Evolutionary conservation across 345 rosid species (phyloP).

Genomic region (Linum tenue): DNA sequence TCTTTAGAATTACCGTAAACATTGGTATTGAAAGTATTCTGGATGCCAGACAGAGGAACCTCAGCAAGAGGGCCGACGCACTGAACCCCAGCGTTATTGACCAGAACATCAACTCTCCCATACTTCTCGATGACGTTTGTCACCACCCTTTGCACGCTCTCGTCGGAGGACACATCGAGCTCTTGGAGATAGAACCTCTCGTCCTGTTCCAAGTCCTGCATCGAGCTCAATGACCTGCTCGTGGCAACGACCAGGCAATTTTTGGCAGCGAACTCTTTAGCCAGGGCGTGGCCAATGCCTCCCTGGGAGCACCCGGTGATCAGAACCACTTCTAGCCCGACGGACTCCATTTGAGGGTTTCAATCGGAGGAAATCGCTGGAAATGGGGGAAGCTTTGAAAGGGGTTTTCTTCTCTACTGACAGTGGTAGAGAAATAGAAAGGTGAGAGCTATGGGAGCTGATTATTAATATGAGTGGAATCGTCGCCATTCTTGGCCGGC

Average conservation of each 20-base stretch:
- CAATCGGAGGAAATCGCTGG: background rate
- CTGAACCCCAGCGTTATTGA: constrained; percentile 69
- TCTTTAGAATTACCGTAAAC: constrained; percentile 42
- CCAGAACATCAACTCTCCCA: constrained; percentile 66
- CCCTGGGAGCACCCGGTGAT: constrained; percentile 78
- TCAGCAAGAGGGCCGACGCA: constrained; percentile 87
- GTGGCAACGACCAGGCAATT: constrained; percentile 71
- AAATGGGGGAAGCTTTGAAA: no score
- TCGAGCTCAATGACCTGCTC: constrained; percentile 44
- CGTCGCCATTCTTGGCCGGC: no score
- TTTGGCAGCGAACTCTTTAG: constrained; percentile 54
- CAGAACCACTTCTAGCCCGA: constrained; percentile 45
- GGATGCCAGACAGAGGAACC: constrained; percentile 51
- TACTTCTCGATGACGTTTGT: constrained; percentile 46
- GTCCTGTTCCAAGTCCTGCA: constrained; percentile 64
- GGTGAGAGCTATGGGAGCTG: no score
- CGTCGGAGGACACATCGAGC: constrained; percentile 65
- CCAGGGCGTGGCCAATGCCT: constrained; percentile 82
- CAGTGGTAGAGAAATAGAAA: no score
- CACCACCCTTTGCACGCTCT: constrained; percentile 37
- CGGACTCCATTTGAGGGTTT: constrained; percentile 25
- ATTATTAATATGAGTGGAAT: no score
- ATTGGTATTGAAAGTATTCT: constrained; percentile 57
- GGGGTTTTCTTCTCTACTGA: no score
- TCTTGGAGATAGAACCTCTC: constrained; percentile 53